Evolutionary conservation across 148 eudicot genomes (phyloP).

Genomic region (Chenopodium berlandieri): DNA sequence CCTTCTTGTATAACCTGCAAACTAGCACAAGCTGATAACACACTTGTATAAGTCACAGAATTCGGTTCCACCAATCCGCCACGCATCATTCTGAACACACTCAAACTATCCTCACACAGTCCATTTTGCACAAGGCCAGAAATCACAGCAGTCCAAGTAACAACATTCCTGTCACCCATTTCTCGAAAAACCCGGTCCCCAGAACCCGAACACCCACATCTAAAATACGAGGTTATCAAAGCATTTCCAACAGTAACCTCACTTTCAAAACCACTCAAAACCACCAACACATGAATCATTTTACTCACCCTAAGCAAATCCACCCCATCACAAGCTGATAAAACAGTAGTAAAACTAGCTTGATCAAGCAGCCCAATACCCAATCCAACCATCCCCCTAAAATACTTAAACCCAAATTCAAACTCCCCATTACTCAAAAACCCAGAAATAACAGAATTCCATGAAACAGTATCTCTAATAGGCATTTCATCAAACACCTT

Average conservation of each 20-base stretch:
- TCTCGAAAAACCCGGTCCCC: conserved; percentile 59
- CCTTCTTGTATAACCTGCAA: conserved; percentile 60
- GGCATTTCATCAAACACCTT: conserved; percentile 82
- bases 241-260: conserved; percentile 68
- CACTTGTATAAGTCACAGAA: conserved; percentile 61
- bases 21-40: conserved; percentile 74
- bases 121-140: conserved; percentile 65
- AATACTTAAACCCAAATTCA: conserved; percentile 47
- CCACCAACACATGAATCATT: conserved; percentile 60
- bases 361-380: conserved; percentile 57
- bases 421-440: conserved; percentile 43
- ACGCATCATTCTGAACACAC: conserved; percentile 51
- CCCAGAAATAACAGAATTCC: conserved; percentile 71
- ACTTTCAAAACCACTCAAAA: conserved; percentile 46
- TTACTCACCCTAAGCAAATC: conserved; percentile 27
- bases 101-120: conserved; percentile 55
- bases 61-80: conserved; percentile 54
- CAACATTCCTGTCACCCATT: conserved; percentile 56
- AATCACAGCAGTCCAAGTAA: conserved; percentile 85
- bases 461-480: conserved; percentile 60
- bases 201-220: conserved; percentile 39
- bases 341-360: conserved; percentile 64
- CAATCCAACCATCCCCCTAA: conserved; percentile 43
- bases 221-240: conserved; percentile 59
- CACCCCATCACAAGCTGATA: conserved; percentile 45